These are phyloP conservation scores for Phytophthora megakarya DNA, from an alignment of 352 stramenopile species.

Conservation along the genomic window DNA sequence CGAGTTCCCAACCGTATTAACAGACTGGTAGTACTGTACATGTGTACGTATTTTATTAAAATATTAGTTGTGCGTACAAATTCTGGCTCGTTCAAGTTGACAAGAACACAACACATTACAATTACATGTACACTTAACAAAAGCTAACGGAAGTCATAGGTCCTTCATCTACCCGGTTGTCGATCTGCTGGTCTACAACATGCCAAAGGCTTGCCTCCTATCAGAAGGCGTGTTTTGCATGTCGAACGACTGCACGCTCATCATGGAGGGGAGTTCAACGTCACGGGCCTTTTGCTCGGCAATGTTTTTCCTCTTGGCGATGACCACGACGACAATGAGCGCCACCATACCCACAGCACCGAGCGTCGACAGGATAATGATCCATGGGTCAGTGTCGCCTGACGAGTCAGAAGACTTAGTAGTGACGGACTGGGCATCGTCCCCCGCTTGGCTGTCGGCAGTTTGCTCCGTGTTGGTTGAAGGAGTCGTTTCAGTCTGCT, in stretches of 20 bases:
- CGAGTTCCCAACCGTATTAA: too few relatives aligned
- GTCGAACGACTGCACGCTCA: conserved; percentile 35
- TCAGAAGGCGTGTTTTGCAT: conserved; percentile 29
- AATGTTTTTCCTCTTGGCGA: conserved; percentile 39
- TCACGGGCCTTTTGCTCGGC: conserved; percentile 35
- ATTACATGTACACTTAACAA: background rate
- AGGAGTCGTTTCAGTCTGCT: conserved; percentile 9
- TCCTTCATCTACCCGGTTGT: conserved; percentile 12
- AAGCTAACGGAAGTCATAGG: conserved; percentile 29
- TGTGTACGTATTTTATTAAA: too few relatives aligned
- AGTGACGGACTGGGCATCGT: conserved; percentile 30
- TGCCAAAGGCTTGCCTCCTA: conserved; percentile 27
- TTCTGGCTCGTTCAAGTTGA: too few relatives aligned
- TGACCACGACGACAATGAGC: conserved; percentile 32
- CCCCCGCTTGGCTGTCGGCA: conserved; percentile 14
- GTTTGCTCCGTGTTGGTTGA: conserved; percentile 16
- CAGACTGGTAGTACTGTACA: too few relatives aligned
- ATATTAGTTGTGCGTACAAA: too few relatives aligned
- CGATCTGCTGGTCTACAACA: conserved; percentile 21
- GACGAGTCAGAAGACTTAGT: conserved; percentile 20
- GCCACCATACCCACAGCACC: conserved; percentile 32
- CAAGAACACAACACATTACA: background rate
- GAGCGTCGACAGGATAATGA: conserved; percentile 33
- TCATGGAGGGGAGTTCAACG: conserved; percentile 28
- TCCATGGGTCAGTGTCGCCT: conserved; percentile 28